Evolutionary conservation across 108 stramenopile species (phyloP), one percentile per base, ranked within the genome.

Genomic region (Cylindrotheca closterium): DNA sequence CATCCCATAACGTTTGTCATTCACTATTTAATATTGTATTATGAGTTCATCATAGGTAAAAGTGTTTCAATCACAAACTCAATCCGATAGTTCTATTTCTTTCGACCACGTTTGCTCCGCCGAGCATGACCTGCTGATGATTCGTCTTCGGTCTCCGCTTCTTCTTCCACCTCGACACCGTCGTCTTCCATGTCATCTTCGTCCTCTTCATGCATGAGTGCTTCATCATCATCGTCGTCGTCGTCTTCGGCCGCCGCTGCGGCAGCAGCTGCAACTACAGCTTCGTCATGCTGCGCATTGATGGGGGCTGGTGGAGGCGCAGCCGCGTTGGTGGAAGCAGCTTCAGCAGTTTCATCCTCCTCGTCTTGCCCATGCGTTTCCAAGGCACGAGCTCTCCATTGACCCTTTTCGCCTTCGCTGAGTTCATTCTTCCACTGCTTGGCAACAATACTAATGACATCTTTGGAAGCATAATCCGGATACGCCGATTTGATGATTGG

Each of bases 391-490:
- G 54, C 59, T 42, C 78, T 81, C 80, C 80, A 81, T 26, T 37
- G 58, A 12, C 28, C 33, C 52, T 74, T 77, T 50, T 70, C 80
- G 2, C 10, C 26, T 2, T 33, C 22, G 42, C n/a, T 1, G 17
- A 78, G 25, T 4, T 66, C 68, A 42, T 42, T 7, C 45, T 61
- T 65, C 81, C 81, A 82, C 50, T 63, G 74, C 37, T 65, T 68
- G 4, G 81, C 81, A n/a, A 78, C 58, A 7, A 79, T 53, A 18
- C 58, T 47, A 52, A 82, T 79, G 5, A 82, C 32, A 42, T 75
- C 70, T 31, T 71, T 82, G 33, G 55, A 53, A 8, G 71, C 47
- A 17, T 67, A 52, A 19, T 62, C 68, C n/a, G 77, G 59, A 33
- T 70, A 33, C 22, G 62, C 60, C 0, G 37, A 37, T 46, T 75